These are phyloP conservation scores for Clonostachys solani DNA, from an alignment of 2,329 filamentous ascomycete species.

Conservation along the genomic window DNA sequence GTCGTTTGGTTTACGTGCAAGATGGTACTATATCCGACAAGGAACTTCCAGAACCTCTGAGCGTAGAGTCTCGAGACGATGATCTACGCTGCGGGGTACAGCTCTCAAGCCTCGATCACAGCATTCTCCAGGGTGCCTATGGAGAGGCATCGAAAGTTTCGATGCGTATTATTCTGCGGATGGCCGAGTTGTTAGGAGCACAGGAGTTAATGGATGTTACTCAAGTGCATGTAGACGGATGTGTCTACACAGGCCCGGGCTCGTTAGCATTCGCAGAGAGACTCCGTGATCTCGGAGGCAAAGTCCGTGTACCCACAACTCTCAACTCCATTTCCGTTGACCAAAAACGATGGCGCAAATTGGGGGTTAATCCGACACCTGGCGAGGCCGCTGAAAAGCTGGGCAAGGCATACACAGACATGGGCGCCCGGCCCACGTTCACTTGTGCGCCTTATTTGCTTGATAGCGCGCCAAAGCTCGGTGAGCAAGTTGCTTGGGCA, in stretches of 20 bases:
- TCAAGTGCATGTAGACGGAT: conserved; percentile 36
- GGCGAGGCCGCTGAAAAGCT: conserved; percentile 22
- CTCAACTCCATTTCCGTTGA: conserved; percentile 39
- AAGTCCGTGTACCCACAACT: conserved; percentile 29
- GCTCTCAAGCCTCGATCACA: conserved; percentile 11
- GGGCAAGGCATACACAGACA: conserved; percentile 27
- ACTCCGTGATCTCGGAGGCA: conserved; percentile 23
- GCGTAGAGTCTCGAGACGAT: too few relatives aligned
- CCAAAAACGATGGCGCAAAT: conserved; percentile 27
- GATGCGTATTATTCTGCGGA: conserved; percentile 28
- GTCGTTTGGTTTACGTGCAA: not conserved
- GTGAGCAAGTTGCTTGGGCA: conserved; percentile 35
- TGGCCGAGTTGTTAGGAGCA: conserved; percentile 26
- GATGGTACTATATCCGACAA: too few relatives aligned
- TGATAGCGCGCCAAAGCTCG: conserved; percentile 14
- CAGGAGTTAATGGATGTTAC: conserved; percentile 25
- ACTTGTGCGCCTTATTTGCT: conserved; percentile 39
- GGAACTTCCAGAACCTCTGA: too few relatives aligned
- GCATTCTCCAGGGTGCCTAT: conserved; percentile 17
- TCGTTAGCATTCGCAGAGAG: conserved; percentile 27
- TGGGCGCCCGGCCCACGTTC: conserved; percentile 33
- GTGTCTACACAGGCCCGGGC: conserved; percentile 33
- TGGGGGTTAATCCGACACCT: conserved; percentile 23
- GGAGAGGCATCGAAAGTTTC: conserved; percentile 26
- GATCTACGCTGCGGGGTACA: too few relatives aligned